Conservation (phyloP, 2,329 filamentous ascomycete species). For the Hortaea werneckii region DNA sequence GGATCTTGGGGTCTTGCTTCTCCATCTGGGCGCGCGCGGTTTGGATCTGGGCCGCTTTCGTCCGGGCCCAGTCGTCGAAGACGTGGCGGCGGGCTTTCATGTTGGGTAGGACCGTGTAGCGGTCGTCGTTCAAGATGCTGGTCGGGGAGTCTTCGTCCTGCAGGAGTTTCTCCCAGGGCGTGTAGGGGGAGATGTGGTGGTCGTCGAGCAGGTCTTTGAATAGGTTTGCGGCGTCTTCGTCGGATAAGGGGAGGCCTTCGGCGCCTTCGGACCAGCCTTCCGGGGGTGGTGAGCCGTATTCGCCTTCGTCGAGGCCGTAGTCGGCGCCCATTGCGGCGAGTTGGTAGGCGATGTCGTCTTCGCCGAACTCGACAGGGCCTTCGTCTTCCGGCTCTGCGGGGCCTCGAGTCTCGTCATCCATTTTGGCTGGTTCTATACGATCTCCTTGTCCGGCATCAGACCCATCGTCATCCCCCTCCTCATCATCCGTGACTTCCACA, state of each 20-base stretch:
- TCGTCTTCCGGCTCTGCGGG: conserved; percentile 52
- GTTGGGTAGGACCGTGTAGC: conserved; percentile 74
- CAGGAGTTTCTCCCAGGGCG: conserved; percentile 80
- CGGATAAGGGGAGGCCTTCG: conserved; percentile 58
- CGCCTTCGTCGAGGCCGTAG: conserved; percentile 67
- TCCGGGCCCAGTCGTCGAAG: conserved; percentile 74
- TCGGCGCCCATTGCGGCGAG: conserved; percentile 79
- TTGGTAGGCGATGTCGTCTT: conserved; percentile 90
- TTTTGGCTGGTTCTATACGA: neutral
- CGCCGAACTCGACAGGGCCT: conserved; percentile 66
- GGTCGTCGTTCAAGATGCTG: conserved; percentile 69
- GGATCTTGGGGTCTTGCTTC: conserved; percentile 72
- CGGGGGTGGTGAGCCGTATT: conserved; percentile 66
- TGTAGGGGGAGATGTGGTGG: conserved; percentile 72
- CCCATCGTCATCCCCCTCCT: conserved; percentile 37
- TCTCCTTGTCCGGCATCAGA: neutral
- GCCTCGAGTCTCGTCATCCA: conserved; percentile 27
- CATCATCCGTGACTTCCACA: conserved; percentile 58
- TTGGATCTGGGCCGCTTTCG: conserved; percentile 62
- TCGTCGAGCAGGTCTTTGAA: conserved; percentile 85
- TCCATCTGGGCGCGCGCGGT: conserved; percentile 64
- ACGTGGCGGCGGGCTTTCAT: conserved; percentile 73
- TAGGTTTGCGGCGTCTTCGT: conserved; percentile 64
- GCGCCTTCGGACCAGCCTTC: conserved; percentile 54
- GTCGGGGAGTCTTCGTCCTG: conserved; percentile 51